A percentile compares a stretch with the other conserved stretches of the same genome.
These are phyloP conservation scores for Sporobolomyces phaffii DNA, from an alignment of 768 basidiomycete species.

Conservation along the genomic window DNA sequence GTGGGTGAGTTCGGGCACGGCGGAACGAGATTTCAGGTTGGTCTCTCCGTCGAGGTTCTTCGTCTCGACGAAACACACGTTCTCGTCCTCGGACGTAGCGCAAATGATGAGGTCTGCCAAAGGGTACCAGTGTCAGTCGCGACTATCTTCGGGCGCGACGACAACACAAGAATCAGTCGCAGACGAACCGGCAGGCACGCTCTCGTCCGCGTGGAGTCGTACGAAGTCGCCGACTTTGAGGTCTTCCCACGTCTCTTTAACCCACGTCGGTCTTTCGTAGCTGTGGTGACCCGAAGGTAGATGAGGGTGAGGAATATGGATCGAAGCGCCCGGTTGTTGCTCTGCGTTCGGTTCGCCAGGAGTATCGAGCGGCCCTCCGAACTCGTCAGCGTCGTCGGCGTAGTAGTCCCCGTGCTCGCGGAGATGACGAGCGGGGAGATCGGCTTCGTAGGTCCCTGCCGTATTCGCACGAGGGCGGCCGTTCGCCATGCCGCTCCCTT, in stretches of 20 bases:
- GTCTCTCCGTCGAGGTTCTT: constrained; percentile 90
- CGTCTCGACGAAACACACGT: constrained; percentile 52
- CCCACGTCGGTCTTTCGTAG: constrained; percentile 40
- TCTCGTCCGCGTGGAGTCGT: constrained; percentile 75
- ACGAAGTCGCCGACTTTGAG: constrained; percentile 84
- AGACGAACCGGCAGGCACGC: constrained; percentile 83
- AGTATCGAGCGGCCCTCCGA: constrained; percentile 10
- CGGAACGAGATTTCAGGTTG: constrained; percentile 89
- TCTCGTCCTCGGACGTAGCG: constrained; percentile 52
- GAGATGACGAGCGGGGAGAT: constrained; percentile 26
- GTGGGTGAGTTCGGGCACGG: constrained; percentile 66
- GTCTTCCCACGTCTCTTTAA: constrained; percentile 51
- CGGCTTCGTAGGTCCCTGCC: constrained; percentile 19
- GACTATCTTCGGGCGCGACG: background rate
- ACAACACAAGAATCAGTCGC: background rate
- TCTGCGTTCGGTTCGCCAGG: constrained; percentile 23
- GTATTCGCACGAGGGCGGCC: constrained; percentile 22
- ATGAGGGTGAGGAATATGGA: constrained; percentile 14
- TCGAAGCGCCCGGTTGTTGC: constrained; percentile 22
- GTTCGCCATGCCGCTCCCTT: background rate
- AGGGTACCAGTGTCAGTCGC: constrained; percentile 58
- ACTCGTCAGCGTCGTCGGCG: constrained; percentile 29
- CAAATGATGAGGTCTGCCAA: constrained; percentile 49
- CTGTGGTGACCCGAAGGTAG: background rate
- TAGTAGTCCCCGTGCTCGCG: constrained; percentile 37